phyloP scores from a whole-genome alignment of 805 yeast genomes.

The Yamadazyma scolyti region DNA sequence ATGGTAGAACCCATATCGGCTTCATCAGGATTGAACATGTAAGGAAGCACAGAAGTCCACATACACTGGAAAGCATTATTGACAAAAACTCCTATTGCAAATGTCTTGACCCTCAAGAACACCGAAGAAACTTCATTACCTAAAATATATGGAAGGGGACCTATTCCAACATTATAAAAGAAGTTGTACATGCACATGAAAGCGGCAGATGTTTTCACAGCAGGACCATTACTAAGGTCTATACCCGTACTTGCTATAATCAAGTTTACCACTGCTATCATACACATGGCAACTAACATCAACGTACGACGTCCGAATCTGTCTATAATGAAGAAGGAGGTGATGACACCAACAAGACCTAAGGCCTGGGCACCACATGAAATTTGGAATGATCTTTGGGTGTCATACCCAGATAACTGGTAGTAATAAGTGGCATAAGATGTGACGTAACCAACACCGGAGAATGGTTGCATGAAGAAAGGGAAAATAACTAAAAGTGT shows the following conservation, averaged over 20 bases:
- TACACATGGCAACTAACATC: neutral
- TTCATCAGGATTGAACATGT: slow-evolving; percentile 19
- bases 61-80: slow-evolving; percentile 8
- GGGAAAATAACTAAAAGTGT: slow-evolving; percentile 5
- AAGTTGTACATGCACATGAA: slow-evolving; percentile 8
- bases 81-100: slow-evolving; percentile 11
- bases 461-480: slow-evolving; percentile 5
- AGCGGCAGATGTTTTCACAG: slow-evolving; percentile 3
- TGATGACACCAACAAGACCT: slow-evolving; percentile 7
- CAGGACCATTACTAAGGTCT: neutral
- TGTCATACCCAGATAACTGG: slow-evolving; percentile 8
- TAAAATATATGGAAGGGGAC: slow-evolving; percentile 6
- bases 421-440: slow-evolving; percentile 9
- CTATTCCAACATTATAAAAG: slow-evolving; percentile 8
- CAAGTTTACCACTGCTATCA: slow-evolving; percentile 2
- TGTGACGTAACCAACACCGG: slow-evolving; percentile 8
- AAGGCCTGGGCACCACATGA: slow-evolving; percentile 9
- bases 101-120: slow-evolving; percentile 13
- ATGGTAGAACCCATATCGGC: slow-evolving; percentile 45
- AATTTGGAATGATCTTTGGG: slow-evolving; percentile 3
- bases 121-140: slow-evolving; percentile 12
- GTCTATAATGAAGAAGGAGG: slow-evolving; percentile 4
- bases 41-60: slow-evolving; percentile 16
- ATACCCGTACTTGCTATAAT: slow-evolving; percentile 6
- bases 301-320: slow-evolving; percentile 5